phyloP scores from a whole-genome alignment of 2,329 filamentous ascomycete species.

The Rhinocladiella mackenziei region DNA sequence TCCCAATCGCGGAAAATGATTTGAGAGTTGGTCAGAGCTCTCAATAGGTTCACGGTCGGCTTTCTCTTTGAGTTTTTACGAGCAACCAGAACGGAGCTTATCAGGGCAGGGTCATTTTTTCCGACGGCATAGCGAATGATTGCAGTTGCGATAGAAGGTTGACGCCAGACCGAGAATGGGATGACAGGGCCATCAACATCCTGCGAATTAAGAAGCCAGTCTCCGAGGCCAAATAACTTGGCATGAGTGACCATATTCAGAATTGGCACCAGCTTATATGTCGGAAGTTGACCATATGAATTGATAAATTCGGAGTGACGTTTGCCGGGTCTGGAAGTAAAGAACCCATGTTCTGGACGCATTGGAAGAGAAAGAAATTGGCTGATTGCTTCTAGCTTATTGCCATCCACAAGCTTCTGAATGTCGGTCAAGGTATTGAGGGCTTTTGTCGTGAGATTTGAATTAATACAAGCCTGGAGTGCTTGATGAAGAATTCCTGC shows the following conservation, averaged over 20 bases:
- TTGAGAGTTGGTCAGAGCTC: slow-evolving; percentile 19
- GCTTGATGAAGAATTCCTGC: slow-evolving; percentile 38
- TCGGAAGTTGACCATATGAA: slow-evolving; percentile 29
- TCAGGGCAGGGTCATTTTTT: slow-evolving; percentile 39
- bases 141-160: slow-evolving; percentile 49
- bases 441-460: slow-evolving; percentile 17
- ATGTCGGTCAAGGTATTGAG: slow-evolving; percentile 26
- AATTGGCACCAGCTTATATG: slow-evolving; percentile 43
- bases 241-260: slow-evolving; percentile 49
- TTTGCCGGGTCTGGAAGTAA: slow-evolving; percentile 10
- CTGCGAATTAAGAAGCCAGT: slow-evolving; percentile 50
- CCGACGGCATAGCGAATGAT: slow-evolving; percentile 53
- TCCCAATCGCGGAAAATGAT: slow-evolving; percentile 20
- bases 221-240: slow-evolving; percentile 47
- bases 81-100: slow-evolving; percentile 10
- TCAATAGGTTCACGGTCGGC: slow-evolving; percentile 22
- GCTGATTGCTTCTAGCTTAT: slow-evolving; percentile 32
- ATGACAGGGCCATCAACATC: slow-evolving; percentile 56
- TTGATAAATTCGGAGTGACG: slow-evolving; percentile 20
- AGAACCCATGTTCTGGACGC: slow-evolving; percentile 11
- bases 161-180: slow-evolving; percentile 41
- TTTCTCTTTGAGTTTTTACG: slow-evolving; percentile 6
- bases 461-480: slow-evolving; percentile 37
- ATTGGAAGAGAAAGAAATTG: slow-evolving; percentile 20
- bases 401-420: slow-evolving; percentile 42